Percentiles rank a stretch among this genome's conserved stretches.
phyloP scores from a whole-genome alignment of 2,329 filamentous ascomycete species.

The Alternaria ventricosa region DNA sequence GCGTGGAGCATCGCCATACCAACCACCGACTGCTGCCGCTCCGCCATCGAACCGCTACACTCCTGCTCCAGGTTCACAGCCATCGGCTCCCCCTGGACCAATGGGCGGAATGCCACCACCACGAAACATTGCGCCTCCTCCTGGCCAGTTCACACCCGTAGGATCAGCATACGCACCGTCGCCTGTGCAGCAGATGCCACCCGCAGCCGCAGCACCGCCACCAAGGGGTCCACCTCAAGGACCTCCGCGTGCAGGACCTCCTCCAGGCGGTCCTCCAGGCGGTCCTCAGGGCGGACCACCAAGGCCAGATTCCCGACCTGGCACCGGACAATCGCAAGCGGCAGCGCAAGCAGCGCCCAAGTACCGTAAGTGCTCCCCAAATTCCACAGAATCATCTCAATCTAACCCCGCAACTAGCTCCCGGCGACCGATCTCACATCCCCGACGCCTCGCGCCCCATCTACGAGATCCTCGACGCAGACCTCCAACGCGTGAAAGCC shows the following conservation, averaged over 20 bases:
- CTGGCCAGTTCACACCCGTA: conserved; percentile 46
- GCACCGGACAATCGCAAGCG: conserved; percentile 58
- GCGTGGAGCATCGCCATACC: conserved; percentile 84
- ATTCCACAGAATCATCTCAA: conserved; percentile 6
- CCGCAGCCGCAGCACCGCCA: conserved; percentile 53
- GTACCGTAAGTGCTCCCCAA: conserved; percentile 66
- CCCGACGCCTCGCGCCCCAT: conserved; percentile 76
- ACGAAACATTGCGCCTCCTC: conserved; percentile 54
- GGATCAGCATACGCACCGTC: conserved; percentile 24
- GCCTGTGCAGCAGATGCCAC: conserved; percentile 45
- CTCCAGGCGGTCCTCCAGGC: conserved; percentile 40
- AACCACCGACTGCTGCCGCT: conserved; percentile 76
- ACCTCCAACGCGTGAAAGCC: conserved; percentile 87
- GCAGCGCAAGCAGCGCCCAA: conserved; percentile 64
- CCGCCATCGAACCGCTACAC: conserved; percentile 65
- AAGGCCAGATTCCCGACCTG: conserved; percentile 50
- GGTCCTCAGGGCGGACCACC: conserved; percentile 45
- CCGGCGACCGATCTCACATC: conserved; percentile 90
- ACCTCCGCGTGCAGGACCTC: conserved; percentile 55
- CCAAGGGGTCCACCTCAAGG: conserved; percentile 45
- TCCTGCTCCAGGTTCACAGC: conserved; percentile 66
- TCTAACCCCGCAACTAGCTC: conserved; percentile 48
- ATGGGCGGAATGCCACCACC: conserved; percentile 48
- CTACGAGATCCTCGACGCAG: conserved; percentile 78
- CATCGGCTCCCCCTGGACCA: conserved; percentile 45